Evolutionary conservation across 1,139 yeast genomes (phyloP), one percentile per base, ranked within the genome.

Genomic region (Pneumocystis oryctolagi): DNA sequence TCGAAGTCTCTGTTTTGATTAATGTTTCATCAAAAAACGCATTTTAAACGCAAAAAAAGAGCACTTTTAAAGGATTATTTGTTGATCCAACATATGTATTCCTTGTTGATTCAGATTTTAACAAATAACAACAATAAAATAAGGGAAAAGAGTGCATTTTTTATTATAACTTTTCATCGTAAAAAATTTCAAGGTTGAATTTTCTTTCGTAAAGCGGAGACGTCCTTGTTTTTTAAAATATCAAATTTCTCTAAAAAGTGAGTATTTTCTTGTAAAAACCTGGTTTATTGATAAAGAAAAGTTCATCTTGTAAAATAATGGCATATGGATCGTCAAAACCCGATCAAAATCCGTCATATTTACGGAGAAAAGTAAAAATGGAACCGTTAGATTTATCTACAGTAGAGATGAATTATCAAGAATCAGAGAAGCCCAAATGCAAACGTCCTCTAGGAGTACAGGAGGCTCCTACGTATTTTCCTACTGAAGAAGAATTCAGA

Each of bases 401-500:
- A 8, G 55, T 47, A 6, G 55, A 47, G 30, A 47, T 47, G 31
- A 12, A 47, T 4, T 47, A 25, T 25, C 5, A 47, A 25, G 55
- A 28, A 4, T n/a, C 55, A 12, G 55, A 47, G 25, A 47, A 25
- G 31, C 31, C 30, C 1, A 47, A 14, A 47, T 47, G 14, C 25
- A 16, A 25, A 25, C 35, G 75, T 40, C 70, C 70, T 16, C 68
- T 73, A 58, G 72, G 71, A 5, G 67, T 74, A 30, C 65, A 69
- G 60, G 77, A 75, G 53, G 80, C 80, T 8, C 87, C 87, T 2
- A 75, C 79, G 1, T 78, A 79, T 64, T 73, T 76, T 61, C 78
- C 85, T 18, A 72, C 77, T 9, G 74, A 73, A 39, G 75, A 75
- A 5, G 80, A 80, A 65, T 77, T 78, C 64, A 71, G 75, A 30